Evolutionary conservation across 1,284 basidiomycete species (phyloP).

Genomic region (Apiotrichum montevideense): DNA sequence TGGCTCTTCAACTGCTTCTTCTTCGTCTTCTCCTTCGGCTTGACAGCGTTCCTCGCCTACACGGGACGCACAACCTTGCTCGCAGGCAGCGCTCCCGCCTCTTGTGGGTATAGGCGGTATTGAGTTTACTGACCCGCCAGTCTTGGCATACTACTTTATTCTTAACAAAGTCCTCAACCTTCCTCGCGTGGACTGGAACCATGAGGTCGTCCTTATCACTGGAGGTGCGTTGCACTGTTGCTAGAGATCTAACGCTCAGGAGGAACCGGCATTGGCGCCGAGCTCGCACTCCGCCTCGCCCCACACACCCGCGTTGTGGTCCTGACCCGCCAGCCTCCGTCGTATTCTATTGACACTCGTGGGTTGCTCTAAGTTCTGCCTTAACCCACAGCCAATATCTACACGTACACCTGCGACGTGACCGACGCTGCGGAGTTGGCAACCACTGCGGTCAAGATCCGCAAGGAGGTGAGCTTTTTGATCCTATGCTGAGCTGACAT

Average conservation of each 20-base stretch:
- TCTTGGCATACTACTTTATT: background rate
- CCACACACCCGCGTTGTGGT: slow-evolving; percentile 74
- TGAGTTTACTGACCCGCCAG: background rate
- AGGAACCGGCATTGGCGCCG: slow-evolving; percentile 77
- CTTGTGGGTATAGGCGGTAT: background rate
- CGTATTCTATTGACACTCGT: slow-evolving; percentile 17
- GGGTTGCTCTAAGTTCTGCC: background rate
- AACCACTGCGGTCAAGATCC: slow-evolving; percentile 60
- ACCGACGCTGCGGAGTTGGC: slow-evolving; percentile 76
- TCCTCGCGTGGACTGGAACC: slow-evolving; percentile 54
- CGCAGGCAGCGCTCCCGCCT: background rate
- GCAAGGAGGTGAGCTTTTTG: slow-evolving; percentile 59
- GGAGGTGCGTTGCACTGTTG: slow-evolving; percentile 57
- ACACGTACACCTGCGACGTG: slow-evolving; percentile 74
- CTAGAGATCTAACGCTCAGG: slow-evolving; percentile 51
- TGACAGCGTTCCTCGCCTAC: background rate
- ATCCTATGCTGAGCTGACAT: background rate
- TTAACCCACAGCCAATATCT: slow-evolving; percentile 54
- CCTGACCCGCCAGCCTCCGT: slow-evolving; percentile 66
- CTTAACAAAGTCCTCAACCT: background rate
- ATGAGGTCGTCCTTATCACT: slow-evolving; percentile 81
- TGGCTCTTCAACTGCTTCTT: background rate
- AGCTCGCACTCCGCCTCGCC: slow-evolving; percentile 75
- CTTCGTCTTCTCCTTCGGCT: background rate
- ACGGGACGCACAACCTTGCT: background rate